Evolutionary conservation across 805 yeast species (phyloP).

Genomic region (Candida loeiensis): DNA sequence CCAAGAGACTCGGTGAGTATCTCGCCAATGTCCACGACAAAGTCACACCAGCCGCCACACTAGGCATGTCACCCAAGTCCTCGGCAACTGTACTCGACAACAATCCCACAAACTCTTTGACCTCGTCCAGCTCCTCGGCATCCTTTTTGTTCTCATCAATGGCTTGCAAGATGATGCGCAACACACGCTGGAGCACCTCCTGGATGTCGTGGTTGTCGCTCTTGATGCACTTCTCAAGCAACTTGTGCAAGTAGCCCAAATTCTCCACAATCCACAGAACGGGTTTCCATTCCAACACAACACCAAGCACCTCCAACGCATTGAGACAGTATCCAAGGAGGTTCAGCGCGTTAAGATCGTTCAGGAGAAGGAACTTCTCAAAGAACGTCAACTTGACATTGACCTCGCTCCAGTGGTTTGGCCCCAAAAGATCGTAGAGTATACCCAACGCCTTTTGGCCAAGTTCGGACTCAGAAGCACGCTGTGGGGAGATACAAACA

Average conservation of each 20-base stretch:
- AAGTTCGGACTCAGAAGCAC: constrained; percentile 78
- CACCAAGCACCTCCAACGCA: constrained; percentile 84
- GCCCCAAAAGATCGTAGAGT: constrained; percentile 66
- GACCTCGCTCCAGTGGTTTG: constrained; percentile 82
- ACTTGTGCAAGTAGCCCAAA: constrained; percentile 60
- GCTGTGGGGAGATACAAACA: constrained; percentile 79
- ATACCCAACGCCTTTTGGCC: constrained; percentile 82
- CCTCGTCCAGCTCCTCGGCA: constrained; percentile 53
- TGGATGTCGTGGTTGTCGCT: constrained; percentile 86
- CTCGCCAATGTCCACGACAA: constrained; percentile 77
- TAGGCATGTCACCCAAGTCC: constrained; percentile 68
- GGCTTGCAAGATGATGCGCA: constrained; percentile 66
- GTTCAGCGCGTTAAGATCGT: constrained; percentile 67
- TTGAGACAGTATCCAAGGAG: constrained; percentile 78
- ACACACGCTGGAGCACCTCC: constrained; percentile 72
- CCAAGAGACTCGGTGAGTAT: constrained; percentile 69
- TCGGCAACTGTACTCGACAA: constrained; percentile 71
- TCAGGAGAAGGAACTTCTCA: constrained; percentile 78
- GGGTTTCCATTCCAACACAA: constrained; percentile 74
- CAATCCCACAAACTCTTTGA: constrained; percentile 56
- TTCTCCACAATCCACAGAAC: constrained; percentile 77
- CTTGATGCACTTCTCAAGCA: constrained; percentile 76
- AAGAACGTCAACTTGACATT: constrained; percentile 83
- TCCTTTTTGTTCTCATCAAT: constrained; percentile 43
- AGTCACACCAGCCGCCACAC: constrained; percentile 85